phyloP scores from a whole-genome alignment of 2,329 filamentous ascomycete species.

The Pseudocercospora fuligena region DNA sequence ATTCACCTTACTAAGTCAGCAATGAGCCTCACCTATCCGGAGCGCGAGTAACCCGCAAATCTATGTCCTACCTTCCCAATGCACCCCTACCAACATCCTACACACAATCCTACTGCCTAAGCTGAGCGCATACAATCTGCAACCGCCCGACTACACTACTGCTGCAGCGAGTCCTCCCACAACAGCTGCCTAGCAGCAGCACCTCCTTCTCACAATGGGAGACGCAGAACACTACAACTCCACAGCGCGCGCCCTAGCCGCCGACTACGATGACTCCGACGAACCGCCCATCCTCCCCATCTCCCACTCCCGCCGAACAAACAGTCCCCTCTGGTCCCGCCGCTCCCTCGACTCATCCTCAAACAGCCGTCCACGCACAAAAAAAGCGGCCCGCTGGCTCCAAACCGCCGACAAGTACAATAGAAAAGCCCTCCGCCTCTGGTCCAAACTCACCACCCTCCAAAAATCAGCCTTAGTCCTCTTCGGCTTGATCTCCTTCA shows the following conservation, averaged over 20 bases:
- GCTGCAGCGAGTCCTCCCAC: background rate
- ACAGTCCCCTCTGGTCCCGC: conserved; percentile 27
- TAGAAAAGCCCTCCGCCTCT: conserved; percentile 55
- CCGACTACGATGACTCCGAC: conserved; percentile 43
- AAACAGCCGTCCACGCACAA: conserved; percentile 40
- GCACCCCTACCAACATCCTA: conserved; percentile 6
- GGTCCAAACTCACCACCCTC: conserved; percentile 60
- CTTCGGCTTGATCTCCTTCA: conserved; percentile 55
- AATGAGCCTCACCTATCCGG: background rate
- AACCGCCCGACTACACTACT: background rate
- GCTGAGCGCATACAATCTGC: conserved; percentile 8
- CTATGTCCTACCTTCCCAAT: conserved; percentile 12
- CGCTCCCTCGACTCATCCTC: conserved; percentile 20
- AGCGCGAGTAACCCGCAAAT: background rate
- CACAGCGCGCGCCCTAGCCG: conserved; percentile 58
- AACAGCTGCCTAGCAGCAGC: background rate
- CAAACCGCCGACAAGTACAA: conserved; percentile 52
- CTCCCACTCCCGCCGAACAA: conserved; percentile 45
- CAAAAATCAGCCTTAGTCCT: conserved; percentile 66
- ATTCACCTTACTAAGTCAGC: background rate
- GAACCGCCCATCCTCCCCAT: conserved; percentile 45
- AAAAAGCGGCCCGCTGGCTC: conserved; percentile 48
- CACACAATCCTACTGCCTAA: conserved; percentile 16
- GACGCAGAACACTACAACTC: conserved; percentile 52
- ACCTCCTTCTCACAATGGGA: conserved; percentile 20